Evolutionary conservation across 2,329 filamentous ascomycete genomes (phyloP).

Genomic region (Acrocalymma vagum): DNA sequence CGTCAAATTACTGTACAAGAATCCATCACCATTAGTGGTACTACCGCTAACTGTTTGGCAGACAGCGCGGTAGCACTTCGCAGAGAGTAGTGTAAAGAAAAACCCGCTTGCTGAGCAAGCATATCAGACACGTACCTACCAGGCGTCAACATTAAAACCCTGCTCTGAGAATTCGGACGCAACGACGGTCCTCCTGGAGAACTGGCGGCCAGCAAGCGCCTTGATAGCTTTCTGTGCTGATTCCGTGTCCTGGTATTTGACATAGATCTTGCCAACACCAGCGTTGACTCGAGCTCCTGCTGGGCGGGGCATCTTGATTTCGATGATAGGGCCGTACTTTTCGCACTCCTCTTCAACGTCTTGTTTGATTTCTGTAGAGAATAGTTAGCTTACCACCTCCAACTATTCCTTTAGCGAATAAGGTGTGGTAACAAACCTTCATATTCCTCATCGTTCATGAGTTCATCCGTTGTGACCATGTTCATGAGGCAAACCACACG

Average conservation of each 20-base stretch:
- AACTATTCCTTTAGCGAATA: no score
- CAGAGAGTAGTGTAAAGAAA: neutral
- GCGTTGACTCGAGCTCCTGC: conserved; percentile 82
- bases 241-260: conserved; percentile 86
- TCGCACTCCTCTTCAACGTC: conserved; percentile 92
- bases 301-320: conserved; percentile 93
- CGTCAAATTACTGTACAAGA: no score
- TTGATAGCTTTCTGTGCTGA: conserved; percentile 84
- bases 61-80: conserved; percentile 25
- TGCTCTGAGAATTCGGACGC: conserved; percentile 98
- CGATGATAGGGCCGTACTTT: conserved; percentile 86
- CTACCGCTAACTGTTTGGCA: no score
- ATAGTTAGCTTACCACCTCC: no score
- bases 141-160: conserved; percentile 91
- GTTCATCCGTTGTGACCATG: conserved; percentile 96
- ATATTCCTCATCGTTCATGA: conserved; percentile 94
- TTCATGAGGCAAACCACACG: conserved; percentile 92
- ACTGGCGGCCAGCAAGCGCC: conserved; percentile 93
- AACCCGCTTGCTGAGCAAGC: neutral
- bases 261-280: conserved; percentile 96
- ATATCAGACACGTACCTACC: conserved; percentile 61
- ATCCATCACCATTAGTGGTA: no score
- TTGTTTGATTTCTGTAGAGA: conserved; percentile 85
- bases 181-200: conserved; percentile 94
- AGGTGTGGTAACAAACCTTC: conserved; percentile 69